These are phyloP conservation scores for Mallotus repandus DNA, from an alignment of 441 rosid species.

Conservation along the genomic window DNA sequence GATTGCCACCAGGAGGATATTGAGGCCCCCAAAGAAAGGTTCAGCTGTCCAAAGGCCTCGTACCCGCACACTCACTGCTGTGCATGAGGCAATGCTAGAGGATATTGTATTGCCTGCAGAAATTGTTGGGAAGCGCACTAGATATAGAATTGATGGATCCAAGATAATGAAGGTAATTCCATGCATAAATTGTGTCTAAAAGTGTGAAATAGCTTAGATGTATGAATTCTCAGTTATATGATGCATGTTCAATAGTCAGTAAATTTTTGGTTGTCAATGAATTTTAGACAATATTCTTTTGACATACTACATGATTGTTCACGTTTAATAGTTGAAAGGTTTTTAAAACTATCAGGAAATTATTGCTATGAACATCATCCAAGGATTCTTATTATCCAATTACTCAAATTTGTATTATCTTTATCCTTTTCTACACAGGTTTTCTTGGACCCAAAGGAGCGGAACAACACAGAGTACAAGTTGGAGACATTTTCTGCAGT, in stretches of 20 bases:
- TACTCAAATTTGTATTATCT: background rate
- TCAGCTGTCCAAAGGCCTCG: slow-evolving; percentile 80
- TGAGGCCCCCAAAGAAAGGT: slow-evolving; percentile 85
- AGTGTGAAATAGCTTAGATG: background rate
- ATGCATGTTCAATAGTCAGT: background rate
- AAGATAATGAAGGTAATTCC: slow-evolving; percentile 63
- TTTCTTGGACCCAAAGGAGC: slow-evolving; percentile 72
- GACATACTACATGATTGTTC: background rate
- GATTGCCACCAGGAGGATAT: slow-evolving; percentile 64
- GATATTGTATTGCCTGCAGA: slow-evolving; percentile 79
- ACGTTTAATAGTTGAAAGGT: background rate
- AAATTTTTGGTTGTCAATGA: background rate
- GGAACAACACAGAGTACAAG: slow-evolving; percentile 69
- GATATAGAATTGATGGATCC: slow-evolving; percentile 71
- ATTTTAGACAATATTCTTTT: background rate
- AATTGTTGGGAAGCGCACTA: slow-evolving; percentile 71
- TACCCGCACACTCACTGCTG: slow-evolving; percentile 70
- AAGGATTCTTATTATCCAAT: background rate
- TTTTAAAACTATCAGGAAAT: background rate
- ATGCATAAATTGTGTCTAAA: background rate
- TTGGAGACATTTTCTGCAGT: slow-evolving; percentile 68
- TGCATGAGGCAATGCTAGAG: slow-evolving; percentile 74
- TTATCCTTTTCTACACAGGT: slow-evolving; percentile 32
- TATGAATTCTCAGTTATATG: background rate
- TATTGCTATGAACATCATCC: background rate